Evolutionary conservation across 495 filamentous ascomycete genomes (phyloP), one percentile per base, ranked within the genome.

Genomic region (Daldinia concentrica): DNA sequence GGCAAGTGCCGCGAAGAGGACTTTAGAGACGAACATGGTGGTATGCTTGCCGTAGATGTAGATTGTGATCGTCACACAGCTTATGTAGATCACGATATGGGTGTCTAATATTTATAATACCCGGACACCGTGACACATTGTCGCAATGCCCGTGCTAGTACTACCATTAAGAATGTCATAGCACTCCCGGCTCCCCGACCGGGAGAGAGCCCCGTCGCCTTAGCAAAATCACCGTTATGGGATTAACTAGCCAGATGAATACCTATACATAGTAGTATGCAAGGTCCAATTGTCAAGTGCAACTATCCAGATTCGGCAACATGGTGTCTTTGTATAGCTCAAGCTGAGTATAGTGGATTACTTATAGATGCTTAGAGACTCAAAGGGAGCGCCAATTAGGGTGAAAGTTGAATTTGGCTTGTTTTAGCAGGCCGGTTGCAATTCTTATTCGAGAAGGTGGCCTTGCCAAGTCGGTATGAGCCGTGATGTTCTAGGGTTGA

Each of bases 201-300:
- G 27, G 29, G 27, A 24, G 43, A 24, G 0, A 14, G 50, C 48
- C 48, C 32, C 19, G 14, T 61, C 0, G 50, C 62, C 39, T 27
- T 22, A 56, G 29, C 56, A 50, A 51, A 60, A 36, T 57, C 32
- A 62, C 58, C 26, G 57, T 58, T 30, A 32, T 22, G 56, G 48
- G 48, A 14, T n/a, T 39, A 0, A 26, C 48, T 57, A 48, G 50
- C 45, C 2, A 24, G 50, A 6, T 26, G 48, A n/a, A 32, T 52
- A 45, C 17, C 6, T n/a, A 48, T 27, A 12, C 8, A 48, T 48
- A 48, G 43, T 14, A 36, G 36, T 22, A 65, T 62, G 62, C 62
- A 51, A 71, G 68, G 62, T 30, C 62, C 62, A 34, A 66, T 66
- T 71, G 62, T 66, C 62, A 43, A 65, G 48, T 50, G 32, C 15